These are phyloP conservation scores for Ustulina deusta DNA, from an alignment of 2,329 filamentous ascomycete species.

Conservation along the genomic window DNA sequence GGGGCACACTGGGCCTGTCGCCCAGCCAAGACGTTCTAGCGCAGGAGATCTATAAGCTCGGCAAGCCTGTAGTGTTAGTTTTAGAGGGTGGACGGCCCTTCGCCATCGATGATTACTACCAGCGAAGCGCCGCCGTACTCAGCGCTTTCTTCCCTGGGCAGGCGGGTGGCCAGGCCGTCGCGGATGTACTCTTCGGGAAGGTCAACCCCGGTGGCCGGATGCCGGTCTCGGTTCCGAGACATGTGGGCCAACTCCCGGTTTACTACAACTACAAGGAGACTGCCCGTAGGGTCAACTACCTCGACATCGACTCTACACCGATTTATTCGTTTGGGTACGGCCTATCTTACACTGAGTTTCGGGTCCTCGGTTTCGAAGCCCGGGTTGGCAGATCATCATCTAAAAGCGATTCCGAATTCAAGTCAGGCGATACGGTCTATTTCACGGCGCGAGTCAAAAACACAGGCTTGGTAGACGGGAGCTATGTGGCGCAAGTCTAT, in stretches of 20 bases:
- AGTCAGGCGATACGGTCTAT: conserved; percentile 47
- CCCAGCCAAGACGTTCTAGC: conserved; percentile 55
- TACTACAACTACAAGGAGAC: conserved; percentile 54
- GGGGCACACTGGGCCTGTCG: conserved; percentile 54
- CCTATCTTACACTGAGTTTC: conserved; percentile 52
- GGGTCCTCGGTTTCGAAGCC: conserved; percentile 46
- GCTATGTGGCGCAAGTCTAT: conserved; percentile 58
- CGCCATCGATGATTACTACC: conserved; percentile 55
- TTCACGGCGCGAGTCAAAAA: conserved; percentile 55
- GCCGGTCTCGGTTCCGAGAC: conserved; percentile 52
- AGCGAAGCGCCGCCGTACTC: conserved; percentile 55
- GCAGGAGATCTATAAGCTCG: conserved; percentile 53
- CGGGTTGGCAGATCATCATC: conserved; percentile 11
- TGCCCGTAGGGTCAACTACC: conserved; percentile 47
- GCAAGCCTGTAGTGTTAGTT: conserved; percentile 57
- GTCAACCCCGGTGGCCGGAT: conserved; percentile 52
- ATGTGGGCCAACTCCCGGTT: conserved; percentile 53
- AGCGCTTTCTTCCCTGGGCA: conserved; percentile 54
- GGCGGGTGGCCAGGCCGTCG: conserved; percentile 52
- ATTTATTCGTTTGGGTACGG: conserved; percentile 54
- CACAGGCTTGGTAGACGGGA: conserved; percentile 51
- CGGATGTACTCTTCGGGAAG: conserved; percentile 52
- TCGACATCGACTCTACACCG: conserved; percentile 50
- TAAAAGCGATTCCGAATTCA: conserved; percentile 37
- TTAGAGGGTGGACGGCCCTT: conserved; percentile 58